Base-by-base conservation (phyloP, 1,284 basidiomycete species). In the Austroboletus rostrupii region DNA sequence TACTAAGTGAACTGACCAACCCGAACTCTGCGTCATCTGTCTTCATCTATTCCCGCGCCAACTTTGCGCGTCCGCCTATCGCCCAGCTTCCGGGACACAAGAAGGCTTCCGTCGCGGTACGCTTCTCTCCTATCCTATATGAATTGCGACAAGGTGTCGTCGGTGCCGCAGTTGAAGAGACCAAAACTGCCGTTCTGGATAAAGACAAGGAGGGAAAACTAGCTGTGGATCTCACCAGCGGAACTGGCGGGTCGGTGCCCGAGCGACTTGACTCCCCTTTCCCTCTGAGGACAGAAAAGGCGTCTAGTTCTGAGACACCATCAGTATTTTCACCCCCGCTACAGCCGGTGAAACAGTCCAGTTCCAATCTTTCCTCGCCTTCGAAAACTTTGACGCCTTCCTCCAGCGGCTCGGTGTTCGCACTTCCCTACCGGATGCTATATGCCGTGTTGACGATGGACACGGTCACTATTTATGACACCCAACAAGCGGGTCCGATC, bases 361-460 rank as follows among this genome's bases (percentile, higher is more conserved):
- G 78, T 14, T 80, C 84, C 13, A 73, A 72, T 17, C 67, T 75
- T 13, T 78, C 81, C n/a, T 36, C 52, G 8, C 19, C 57, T 32
- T 66, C 61, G 7, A 83, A 79, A 57, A 76, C 80, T 1, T 66
- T 77, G 3, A 79, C 78, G 0, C 79, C 69, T 5, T 53, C 66
- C 16, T 51, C 63, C 1, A 61, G 52, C 61, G 75, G 74, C 16
- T 84, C 86, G 23, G 76, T 97, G 8, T 97, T 99, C 66, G 84
- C 90, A 12, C 70, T 98, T 45, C 92, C 94, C 1, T 97, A 98
- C 67, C 80, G 96, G 42, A 92, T 98, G 86, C 71, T 98, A 38
- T 99, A 92, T 64, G 94, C 97, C 0, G 92, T 99, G 10, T 91
- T 94, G 39, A 98, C 96, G 21, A 97, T 95, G 81, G 96, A 99